These are phyloP conservation scores for Podaxis sp. DNA, from an alignment of 768 basidiomycete species.

Conservation along the genomic window DNA sequence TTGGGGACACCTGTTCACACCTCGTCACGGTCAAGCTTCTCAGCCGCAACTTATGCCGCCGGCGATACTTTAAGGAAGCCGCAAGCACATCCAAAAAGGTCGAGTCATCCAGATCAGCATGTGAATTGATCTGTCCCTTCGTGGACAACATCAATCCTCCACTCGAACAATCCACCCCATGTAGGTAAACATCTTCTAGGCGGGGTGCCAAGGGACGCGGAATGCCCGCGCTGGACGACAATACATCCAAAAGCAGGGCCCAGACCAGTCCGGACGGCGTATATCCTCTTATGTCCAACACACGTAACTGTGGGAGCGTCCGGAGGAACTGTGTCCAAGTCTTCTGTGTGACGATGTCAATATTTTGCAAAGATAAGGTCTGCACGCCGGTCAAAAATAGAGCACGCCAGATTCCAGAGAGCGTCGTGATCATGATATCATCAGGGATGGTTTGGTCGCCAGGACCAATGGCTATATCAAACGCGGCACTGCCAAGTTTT, in stretches of 20 bases:
- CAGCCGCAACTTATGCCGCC: conserved; percentile 24
- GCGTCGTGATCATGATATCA: conserved; percentile 29
- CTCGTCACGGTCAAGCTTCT: conserved; percentile 36
- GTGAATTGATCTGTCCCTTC: conserved; percentile 29
- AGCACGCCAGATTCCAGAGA: conserved; percentile 30
- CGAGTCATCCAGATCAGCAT: conserved; percentile 38
- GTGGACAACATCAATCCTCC: conserved; percentile 40
- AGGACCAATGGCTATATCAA: conserved; percentile 32
- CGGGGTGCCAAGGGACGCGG: conserved; percentile 28
- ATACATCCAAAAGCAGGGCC: conserved; percentile 37
- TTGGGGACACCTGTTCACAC: conserved; percentile 28
- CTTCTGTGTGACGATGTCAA: conserved; percentile 38
- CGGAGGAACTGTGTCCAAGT: conserved; percentile 34
- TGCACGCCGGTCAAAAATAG: conserved; percentile 30
- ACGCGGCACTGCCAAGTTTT: conserved; percentile 22
- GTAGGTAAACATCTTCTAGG: conserved; percentile 36
- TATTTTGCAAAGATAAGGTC: conserved; percentile 33
- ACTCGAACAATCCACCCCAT: conserved; percentile 35
- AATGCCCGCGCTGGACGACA: conserved; percentile 2
- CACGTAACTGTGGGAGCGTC: conserved; percentile 28
- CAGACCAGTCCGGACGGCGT: conserved; percentile 39
- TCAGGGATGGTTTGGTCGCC: conserved; percentile 25
- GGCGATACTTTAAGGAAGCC: conserved; percentile 29
- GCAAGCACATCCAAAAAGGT: conserved; percentile 38
- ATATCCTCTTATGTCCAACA: conserved; percentile 34